phyloP scores from a whole-genome alignment of 345 rosid species.

The Camelina neglecta region DNA sequence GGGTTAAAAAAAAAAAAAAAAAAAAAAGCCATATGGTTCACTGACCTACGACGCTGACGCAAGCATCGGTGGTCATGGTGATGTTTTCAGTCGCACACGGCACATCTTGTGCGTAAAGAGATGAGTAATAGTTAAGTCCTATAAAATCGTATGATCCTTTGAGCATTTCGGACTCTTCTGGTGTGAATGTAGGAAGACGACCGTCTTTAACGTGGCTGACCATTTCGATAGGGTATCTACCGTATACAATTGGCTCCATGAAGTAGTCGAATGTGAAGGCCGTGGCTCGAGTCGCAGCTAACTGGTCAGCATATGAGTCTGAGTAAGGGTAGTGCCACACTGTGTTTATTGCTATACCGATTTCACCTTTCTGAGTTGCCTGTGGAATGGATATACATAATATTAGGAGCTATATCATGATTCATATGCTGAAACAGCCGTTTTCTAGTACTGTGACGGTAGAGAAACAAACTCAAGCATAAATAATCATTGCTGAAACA shows the following conservation, averaged over 20 bases:
- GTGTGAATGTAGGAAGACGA: slow-evolving; percentile 51
- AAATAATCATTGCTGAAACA: too few relatives aligned
- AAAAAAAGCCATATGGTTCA: not conserved
- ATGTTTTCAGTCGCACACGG: slow-evolving; percentile 36
- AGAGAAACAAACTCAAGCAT: too few relatives aligned
- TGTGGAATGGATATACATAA: not conserved
- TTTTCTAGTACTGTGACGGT: too few relatives aligned
- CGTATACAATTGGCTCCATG: slow-evolving; percentile 50
- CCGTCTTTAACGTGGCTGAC: slow-evolving; percentile 43
- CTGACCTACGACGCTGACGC: slow-evolving; percentile 36
- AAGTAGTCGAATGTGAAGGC: slow-evolving; percentile 58
- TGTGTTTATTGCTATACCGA: slow-evolving; percentile 50
- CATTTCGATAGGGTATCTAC: slow-evolving; percentile 53
- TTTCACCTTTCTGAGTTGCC: slow-evolving; percentile 52
- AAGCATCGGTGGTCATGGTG: slow-evolving; percentile 52
- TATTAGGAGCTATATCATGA: too few relatives aligned
- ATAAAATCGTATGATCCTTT: slow-evolving; percentile 56
- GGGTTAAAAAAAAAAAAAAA: too few relatives aligned
- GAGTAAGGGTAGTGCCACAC: slow-evolving; percentile 52
- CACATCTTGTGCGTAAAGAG: slow-evolving; percentile 41
- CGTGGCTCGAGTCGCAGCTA: slow-evolving; percentile 48
- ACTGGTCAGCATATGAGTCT: slow-evolving; percentile 34
- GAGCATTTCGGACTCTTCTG: slow-evolving; percentile 42
- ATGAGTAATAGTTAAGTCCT: slow-evolving; percentile 57
- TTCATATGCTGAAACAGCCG: too few relatives aligned